Conservation (phyloP, 129 eudicot species). For the Lactuca sativa region DNA sequence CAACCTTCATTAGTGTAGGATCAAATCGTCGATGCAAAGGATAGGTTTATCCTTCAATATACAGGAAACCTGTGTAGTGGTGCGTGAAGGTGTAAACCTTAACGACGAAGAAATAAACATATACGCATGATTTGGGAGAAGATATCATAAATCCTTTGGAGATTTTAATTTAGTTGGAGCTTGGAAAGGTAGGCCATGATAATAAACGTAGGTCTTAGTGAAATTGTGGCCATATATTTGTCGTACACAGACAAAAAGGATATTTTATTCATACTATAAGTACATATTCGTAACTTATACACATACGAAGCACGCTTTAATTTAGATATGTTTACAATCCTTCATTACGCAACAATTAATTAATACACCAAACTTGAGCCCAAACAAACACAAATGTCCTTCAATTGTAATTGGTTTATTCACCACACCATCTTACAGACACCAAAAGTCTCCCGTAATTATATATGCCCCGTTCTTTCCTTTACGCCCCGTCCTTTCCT, state of each 20-base stretch:
- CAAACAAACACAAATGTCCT: conserved; percentile 11
- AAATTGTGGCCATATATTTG: no score
- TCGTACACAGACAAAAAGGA: background rate
- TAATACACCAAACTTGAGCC: conserved; percentile 10
- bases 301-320: conserved; percentile 2
- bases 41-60: no score
- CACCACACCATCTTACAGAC: conserved; percentile 8
- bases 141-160: no score
- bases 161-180: no score
- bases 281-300: background rate
- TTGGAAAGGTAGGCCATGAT: no score
- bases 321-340: conserved; percentile 4
- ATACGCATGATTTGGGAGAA: no score
- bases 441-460: background rate
- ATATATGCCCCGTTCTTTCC: background rate
- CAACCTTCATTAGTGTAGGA: no score
- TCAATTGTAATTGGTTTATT: background rate
- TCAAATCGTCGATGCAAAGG: no score
- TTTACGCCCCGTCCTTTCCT: conserved; percentile 51
- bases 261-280: background rate
- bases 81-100: no score
- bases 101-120: no score
- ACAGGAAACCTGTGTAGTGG: no score
- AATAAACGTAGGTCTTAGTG: no score
- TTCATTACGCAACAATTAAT: conserved; percentile 6